These are phyloP conservation scores for Alloascoidea hylecoeti DNA, from an alignment of 805 yeast species.

Conservation along the genomic window DNA sequence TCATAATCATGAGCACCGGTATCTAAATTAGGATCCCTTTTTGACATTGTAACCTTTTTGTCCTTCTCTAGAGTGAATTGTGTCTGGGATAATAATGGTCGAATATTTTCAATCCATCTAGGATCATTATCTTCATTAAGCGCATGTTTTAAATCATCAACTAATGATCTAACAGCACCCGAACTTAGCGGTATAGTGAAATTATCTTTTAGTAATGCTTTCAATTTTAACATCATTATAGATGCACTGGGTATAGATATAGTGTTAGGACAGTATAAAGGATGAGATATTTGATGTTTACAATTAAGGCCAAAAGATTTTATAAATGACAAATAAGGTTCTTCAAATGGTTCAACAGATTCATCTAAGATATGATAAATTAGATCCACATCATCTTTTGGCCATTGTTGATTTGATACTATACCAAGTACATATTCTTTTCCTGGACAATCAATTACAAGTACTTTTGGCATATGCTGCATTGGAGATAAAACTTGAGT, in stretches of 20 bases:
- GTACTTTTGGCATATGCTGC: constrained; percentile 39
- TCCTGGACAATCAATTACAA: constrained; percentile 65
- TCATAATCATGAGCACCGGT: not conserved
- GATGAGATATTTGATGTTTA: constrained; percentile 64
- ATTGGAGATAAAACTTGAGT: constrained; percentile 60
- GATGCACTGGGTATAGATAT: constrained; percentile 24
- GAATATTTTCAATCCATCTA: no score
- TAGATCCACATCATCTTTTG: constrained; percentile 16
- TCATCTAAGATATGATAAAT: constrained; percentile 74
- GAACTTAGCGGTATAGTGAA: constrained; percentile 23
- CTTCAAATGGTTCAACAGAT: constrained; percentile 31
- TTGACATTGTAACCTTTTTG: not conserved
- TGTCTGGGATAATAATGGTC: no score
- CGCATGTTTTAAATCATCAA: not conserved
- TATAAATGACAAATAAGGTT: constrained; percentile 34
- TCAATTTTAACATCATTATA: constrained; percentile 30
- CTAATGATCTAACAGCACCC: not conserved
- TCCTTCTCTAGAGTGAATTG: no score
- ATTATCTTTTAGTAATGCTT: constrained; percentile 28
- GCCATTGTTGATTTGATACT: constrained; percentile 4
- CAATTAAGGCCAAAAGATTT: constrained; percentile 34
- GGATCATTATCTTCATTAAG: no score
- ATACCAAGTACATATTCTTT: constrained; percentile 24
- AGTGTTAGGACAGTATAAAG: constrained; percentile 43
- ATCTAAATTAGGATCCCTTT: not conserved